Percentiles rank a stretch among this genome's conserved stretches.
phyloP scores from a whole-genome alignment of 1,284 basidiomycete genomes.

The Psilocybe mexicana region DNA sequence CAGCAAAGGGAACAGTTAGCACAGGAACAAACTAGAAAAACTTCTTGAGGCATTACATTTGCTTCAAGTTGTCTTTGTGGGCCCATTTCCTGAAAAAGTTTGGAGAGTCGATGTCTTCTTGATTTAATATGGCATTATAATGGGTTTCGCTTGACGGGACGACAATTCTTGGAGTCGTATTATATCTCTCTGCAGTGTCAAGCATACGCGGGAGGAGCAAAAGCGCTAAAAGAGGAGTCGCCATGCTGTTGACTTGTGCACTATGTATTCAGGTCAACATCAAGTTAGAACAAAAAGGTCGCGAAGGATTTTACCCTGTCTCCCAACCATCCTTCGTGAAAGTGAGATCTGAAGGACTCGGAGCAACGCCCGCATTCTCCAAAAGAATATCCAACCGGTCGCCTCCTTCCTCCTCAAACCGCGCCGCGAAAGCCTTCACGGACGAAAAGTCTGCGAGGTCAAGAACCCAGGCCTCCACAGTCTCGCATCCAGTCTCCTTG shows the following conservation, averaged over 20 bases:
- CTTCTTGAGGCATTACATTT: too few species aligned
- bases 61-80: neutral
- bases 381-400: slow-evolving; percentile 27
- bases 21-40: too few species aligned
- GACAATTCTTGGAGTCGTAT: slow-evolving; percentile 33
- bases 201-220: slow-evolving; percentile 42
- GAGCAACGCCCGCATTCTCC: slow-evolving; percentile 34
- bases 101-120: slow-evolving; percentile 25
- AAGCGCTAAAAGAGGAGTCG: slow-evolving; percentile 36
- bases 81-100: neutral
- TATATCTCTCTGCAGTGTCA: slow-evolving; percentile 30
- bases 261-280: neutral
- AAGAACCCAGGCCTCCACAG: slow-evolving; percentile 34
- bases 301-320: slow-evolving; percentile 25
- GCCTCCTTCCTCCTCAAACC: slow-evolving; percentile 27
- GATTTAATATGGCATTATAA: slow-evolving; percentile 24
- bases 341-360: slow-evolving; percentile 5
- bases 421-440: slow-evolving; percentile 36
- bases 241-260: slow-evolving; percentile 44
- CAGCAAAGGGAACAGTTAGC: too few species aligned
- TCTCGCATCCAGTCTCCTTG: neutral
- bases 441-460: slow-evolving; percentile 39
- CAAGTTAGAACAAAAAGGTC: neutral
- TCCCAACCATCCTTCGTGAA: slow-evolving; percentile 39
- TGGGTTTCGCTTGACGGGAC: slow-evolving; percentile 40